Evolutionary conservation across 208 protist genomes (phyloP).

Genomic region (Trypanosoma platydactyli): DNA sequence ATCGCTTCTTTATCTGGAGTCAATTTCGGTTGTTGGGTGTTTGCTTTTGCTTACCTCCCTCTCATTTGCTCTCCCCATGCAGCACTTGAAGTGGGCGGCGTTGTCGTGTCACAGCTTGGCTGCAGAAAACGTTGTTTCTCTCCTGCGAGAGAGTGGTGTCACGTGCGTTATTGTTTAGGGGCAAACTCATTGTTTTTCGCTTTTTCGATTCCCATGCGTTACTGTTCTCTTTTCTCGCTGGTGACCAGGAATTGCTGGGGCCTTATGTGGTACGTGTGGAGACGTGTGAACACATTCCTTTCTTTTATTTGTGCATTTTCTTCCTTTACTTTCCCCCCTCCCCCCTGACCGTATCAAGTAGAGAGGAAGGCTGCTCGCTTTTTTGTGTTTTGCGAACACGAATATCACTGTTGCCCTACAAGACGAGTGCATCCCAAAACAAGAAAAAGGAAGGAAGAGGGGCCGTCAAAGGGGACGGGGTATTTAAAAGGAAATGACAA

Average conservation of each 20-base stretch:
- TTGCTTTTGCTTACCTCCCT: slow-evolving; percentile 35
- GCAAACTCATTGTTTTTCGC: slow-evolving; percentile 2
- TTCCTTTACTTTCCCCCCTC: slow-evolving; percentile 14
- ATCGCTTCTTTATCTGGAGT: slow-evolving; percentile 24
- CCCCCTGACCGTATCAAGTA: not conserved
- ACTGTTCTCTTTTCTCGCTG: not conserved
- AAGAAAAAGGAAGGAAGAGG: not conserved
- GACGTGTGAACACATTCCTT: slow-evolving; percentile 6
- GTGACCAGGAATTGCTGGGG: no score
- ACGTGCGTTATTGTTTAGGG: slow-evolving; percentile 6
- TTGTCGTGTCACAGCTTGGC: slow-evolving; percentile 19
- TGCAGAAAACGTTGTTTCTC: slow-evolving; percentile 10
- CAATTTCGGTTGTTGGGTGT: slow-evolving; percentile 42
- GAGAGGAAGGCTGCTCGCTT: no score
- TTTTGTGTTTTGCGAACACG: no score
- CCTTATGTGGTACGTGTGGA: no score
- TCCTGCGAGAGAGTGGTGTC: slow-evolving; percentile 1
- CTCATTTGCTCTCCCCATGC: slow-evolving; percentile 33
- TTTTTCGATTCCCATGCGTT: not conserved
- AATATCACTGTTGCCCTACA: no score
- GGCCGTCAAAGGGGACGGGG: no score
- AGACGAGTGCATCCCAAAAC: no score
- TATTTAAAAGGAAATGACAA: no score
- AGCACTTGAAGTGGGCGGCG: slow-evolving; percentile 11
- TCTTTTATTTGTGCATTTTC: slow-evolving; percentile 5